phyloP scores from a whole-genome alignment of 495 filamentous ascomycete species.

The Pyrenula massariospora region DNA sequence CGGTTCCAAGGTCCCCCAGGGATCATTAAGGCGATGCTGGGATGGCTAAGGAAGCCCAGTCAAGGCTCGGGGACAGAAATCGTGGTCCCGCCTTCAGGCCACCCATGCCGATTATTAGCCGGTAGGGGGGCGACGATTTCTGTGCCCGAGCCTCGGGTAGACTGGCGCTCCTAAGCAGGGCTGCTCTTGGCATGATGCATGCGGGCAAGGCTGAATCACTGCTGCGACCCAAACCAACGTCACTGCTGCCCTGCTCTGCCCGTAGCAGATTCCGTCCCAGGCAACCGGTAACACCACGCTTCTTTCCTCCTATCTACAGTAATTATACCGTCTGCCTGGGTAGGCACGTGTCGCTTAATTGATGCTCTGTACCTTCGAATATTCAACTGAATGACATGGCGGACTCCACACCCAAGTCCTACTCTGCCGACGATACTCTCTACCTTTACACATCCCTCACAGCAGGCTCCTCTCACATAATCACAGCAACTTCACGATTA shows the following conservation, averaged over 20 bases:
- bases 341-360: background rate
- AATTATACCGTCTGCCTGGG: background rate
- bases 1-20: no score
- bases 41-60: no score
- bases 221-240: no score
- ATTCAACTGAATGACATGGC: no score
- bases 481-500: constrained; percentile 87
- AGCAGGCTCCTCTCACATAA: constrained; percentile 93
- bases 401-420: constrained; percentile 38
- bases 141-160: no score
- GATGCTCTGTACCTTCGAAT: background rate
- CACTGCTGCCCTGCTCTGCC: background rate
- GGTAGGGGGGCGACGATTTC: no score
- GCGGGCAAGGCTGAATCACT: background rate
- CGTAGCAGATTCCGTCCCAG: background rate
- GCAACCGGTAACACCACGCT: background rate
- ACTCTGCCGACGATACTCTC: constrained; percentile 66
- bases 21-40: no score
- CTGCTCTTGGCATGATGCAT: background rate
- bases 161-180: no score
- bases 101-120: no score
- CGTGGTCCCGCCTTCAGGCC: no score
- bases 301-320: background rate
- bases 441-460: constrained; percentile 93
- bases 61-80: no score